Base-by-base conservation (phyloP, 1,284 basidiomycete species). In the Sporisorium sorghi region DNA sequence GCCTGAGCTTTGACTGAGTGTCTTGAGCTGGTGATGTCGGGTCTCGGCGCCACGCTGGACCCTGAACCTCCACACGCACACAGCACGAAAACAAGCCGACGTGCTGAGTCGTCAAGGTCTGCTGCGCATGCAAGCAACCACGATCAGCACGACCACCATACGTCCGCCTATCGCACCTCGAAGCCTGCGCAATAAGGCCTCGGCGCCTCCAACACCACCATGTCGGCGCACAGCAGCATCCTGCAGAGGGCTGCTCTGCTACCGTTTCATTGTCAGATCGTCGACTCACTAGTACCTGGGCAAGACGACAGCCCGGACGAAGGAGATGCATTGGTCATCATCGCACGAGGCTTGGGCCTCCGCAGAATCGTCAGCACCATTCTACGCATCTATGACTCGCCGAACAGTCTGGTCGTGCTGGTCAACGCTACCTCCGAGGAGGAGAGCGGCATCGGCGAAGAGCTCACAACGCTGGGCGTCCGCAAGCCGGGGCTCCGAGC, bases 401-500 rank as follows among this genome's bases (percentile, higher is more conserved):
- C 93, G 21, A 89, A 90, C 67, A 94, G 89, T 78, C 88, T 97
- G 6, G 89, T 98, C 44, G 86, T 98, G 5, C 63, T 85, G 19
- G 90, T 98, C 58, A 96, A 97, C 84, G 94, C 95, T 0, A 89
- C 85, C 0, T 87, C 89, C 3, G 92, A 95, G 69, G 96, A 98
- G 82, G 94, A 97, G 81, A 88, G 90, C 0, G 93, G 91, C 1
- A 92, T 99, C 40, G 93, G 93, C 0, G 94, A 97, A 77, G 93
- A 97, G 82, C 88, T 99, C 10, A 91, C 93, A 0, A 90, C 94
- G 23, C 91, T 97, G 89, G 94, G 95, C 2, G 94, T 93, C 69
- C 87, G 92, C 65, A 91, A 90, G 76, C 94, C 93, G 0, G 93
- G 94, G 0, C 86, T 99, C 62, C 88, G 93, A 15, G 88, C 92